Evolutionary conservation across 2,329 filamentous ascomycete species (phyloP), one percentile per base, ranked within the genome.

Genomic region (Colletotrichum tabaci): DNA sequence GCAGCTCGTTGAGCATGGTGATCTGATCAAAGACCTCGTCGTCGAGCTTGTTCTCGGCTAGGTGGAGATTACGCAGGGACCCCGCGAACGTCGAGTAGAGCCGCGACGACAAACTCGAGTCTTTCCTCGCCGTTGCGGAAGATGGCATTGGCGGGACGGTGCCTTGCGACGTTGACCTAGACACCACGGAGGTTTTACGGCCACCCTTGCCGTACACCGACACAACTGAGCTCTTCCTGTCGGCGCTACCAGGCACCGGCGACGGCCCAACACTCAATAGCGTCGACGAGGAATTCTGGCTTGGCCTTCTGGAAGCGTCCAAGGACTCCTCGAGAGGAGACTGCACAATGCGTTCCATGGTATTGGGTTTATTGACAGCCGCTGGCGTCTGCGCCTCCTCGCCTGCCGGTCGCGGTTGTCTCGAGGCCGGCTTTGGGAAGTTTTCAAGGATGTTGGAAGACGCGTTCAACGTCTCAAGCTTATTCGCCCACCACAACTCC

Each of bases 21-120:
- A 99, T 87, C 80, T 98, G 94, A 74, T 98, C 95, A 79, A 98
- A 98, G 0, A 98, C 93, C 76, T 98, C 96, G 77, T 98, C 96
- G 67, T 96, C 94, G 30, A 99, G 88, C 72, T 95, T 91, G 79
- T 99, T 99, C 79, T 99, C 96, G 9, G 96, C 96, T 71, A 99
- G 86, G 77, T 94, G 96, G 0, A 99, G 84, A 77, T 97, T 93
- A 61, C 92, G 89, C 73, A 99, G 84, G 7, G 95, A 97, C 8
- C 91, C 92, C 10, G 94, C 93, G 85, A 99, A 98, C 0, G 96
- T 99, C 74, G 92, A 94, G 21, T 91, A 89, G 68, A 97, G 84
- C 76, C 93, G 91, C 76, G 92, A 92, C 18, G 94, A 95, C 67
- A 97, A 86, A 56, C 92, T 94, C 0, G 96, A 98, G 80, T 99